Percentiles rank a stretch among this genome's conserved stretches.
These are phyloP conservation scores for Apostasia shenzhenica DNA, from an alignment of 106 monocot species.

Conservation along the genomic window DNA sequence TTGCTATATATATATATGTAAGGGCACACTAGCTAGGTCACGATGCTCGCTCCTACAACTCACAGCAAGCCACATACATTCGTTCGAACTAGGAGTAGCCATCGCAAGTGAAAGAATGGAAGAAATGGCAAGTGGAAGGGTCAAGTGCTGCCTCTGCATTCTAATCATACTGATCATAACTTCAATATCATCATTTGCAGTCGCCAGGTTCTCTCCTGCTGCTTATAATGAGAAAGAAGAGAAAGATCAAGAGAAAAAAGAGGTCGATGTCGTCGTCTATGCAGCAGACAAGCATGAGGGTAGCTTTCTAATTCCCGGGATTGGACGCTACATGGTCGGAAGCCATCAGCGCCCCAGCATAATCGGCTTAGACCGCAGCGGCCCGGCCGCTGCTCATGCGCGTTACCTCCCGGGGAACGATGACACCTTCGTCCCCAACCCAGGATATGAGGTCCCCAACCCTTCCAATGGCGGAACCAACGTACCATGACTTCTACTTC, in stretches of 20 bases:
- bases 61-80: too few species aligned
- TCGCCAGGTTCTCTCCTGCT: too few species aligned
- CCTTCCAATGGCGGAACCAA: background rate
- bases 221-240: too few species aligned
- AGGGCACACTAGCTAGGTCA: too few species aligned
- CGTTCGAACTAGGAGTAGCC: too few species aligned
- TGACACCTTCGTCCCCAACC: slow-evolving; percentile 32
- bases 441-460: slow-evolving; percentile 24
- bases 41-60: too few species aligned
- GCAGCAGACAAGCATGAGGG: slow-evolving; percentile 1
- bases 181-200: too few species aligned
- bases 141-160: background rate
- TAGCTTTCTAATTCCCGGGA: slow-evolving; percentile 11
- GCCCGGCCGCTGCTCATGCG: slow-evolving; percentile 12
- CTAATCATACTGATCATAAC: background rate
- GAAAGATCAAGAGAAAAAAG: background rate
- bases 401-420: slow-evolving; percentile 14
- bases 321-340: slow-evolving; percentile 7
- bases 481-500: too few species aligned
- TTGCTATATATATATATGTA: too few species aligned
- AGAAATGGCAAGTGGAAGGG: too few species aligned
- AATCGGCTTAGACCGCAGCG: slow-evolving; percentile 21
- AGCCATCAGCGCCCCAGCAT: slow-evolving; percentile 5
- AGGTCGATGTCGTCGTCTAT: too few species aligned
- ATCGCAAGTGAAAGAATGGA: too few species aligned